phyloP scores from a whole-genome alignment of 1,139 yeast species.

The Pichia sp. region DNA sequence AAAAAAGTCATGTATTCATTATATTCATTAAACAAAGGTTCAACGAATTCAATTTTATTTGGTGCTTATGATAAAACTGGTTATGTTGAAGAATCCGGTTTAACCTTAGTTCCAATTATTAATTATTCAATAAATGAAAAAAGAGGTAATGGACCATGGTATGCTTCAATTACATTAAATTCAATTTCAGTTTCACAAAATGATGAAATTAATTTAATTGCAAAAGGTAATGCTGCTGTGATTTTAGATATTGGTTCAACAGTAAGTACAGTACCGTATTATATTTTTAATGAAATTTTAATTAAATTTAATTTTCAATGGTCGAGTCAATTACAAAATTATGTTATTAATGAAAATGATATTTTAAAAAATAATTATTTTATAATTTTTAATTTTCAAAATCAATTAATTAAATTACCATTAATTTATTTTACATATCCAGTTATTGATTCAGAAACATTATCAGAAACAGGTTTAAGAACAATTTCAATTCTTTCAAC shows the following conservation, averaged over 20 bases:
- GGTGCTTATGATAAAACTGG: slow-evolving; percentile 46
- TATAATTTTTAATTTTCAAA: slow-evolving; percentile 42
- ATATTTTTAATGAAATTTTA: slow-evolving; percentile 36
- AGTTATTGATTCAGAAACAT: slow-evolving; percentile 20
- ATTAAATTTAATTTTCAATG: slow-evolving; percentile 35
- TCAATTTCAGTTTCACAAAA: slow-evolving; percentile 8
- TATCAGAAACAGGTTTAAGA: slow-evolving; percentile 12
- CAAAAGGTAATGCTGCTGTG: slow-evolving; percentile 34
- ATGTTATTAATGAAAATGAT: slow-evolving; percentile 29
- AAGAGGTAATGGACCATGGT: slow-evolving; percentile 32
- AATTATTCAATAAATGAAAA: slow-evolving; percentile 15
- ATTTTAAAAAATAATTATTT: slow-evolving; percentile 29
- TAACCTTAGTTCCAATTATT: slow-evolving; percentile 33
- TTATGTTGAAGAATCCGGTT: slow-evolving; percentile 24
- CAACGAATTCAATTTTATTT: slow-evolving; percentile 34
- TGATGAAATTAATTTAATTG: slow-evolving; percentile 23
- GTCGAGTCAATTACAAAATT: slow-evolving; percentile 28
- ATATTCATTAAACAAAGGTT: slow-evolving; percentile 31
- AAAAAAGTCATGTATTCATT: slow-evolving; percentile 45
- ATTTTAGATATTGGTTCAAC: slow-evolving; percentile 62
- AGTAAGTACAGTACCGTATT: slow-evolving; percentile 41
- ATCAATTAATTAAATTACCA: slow-evolving; percentile 41
- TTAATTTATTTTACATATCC: slow-evolving; percentile 43
- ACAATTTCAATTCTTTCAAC: slow-evolving; percentile 3
- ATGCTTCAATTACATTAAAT: slow-evolving; percentile 35